Percentiles rank a stretch among this genome's conserved stretches.
Evolutionary conservation across 495 filamentous ascomycete species (phyloP).

Genomic region (Annulohypoxylon bovei): DNA sequence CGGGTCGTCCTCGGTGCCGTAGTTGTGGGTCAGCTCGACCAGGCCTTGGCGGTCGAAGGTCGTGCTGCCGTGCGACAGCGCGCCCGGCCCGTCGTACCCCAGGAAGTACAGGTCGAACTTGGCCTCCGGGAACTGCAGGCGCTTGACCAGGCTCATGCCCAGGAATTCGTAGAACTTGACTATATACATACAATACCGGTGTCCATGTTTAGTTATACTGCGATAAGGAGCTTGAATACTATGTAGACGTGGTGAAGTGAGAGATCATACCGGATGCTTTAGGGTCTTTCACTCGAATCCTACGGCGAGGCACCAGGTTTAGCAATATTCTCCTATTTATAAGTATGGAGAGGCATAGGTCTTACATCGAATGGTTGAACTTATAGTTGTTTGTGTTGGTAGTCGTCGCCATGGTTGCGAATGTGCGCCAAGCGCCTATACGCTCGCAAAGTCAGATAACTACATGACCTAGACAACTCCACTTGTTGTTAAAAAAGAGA

Average conservation of each 20-base stretch:
- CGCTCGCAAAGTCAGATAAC: background rate
- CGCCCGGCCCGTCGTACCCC: constrained; percentile 72
- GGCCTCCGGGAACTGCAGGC: constrained; percentile 74
- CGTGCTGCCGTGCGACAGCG: constrained; percentile 67
- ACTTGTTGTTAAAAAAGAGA: background rate
- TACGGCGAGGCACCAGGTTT: constrained; percentile 46
- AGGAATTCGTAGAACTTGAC: constrained; percentile 96
- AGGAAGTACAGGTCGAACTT: constrained; percentile 94
- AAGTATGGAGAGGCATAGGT: background rate
- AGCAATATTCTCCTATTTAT: background rate
- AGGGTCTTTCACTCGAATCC: constrained; percentile 95
- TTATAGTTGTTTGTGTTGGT: constrained; percentile 85
- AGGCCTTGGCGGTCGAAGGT: constrained; percentile 88
- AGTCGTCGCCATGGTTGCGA: constrained; percentile 71
- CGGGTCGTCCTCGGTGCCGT: constrained; percentile 89
- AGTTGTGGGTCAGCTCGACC: constrained; percentile 96
- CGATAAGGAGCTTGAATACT: background rate
- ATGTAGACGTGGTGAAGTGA: background rate
- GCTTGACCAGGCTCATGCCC: constrained; percentile 84
- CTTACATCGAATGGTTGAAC: constrained; percentile 83
- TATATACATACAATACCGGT: constrained; percentile 35
- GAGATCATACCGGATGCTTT: constrained; percentile 72
- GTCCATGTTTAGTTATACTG: background rate
- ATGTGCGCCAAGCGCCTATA: constrained; percentile 34
- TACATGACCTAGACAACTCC: background rate